A percentile compares a stretch with the other conserved stretches of the same genome.
Conservation (phyloP, 2,329 filamentous ascomycete genomes). For the Epichloe uncinata region DNA sequence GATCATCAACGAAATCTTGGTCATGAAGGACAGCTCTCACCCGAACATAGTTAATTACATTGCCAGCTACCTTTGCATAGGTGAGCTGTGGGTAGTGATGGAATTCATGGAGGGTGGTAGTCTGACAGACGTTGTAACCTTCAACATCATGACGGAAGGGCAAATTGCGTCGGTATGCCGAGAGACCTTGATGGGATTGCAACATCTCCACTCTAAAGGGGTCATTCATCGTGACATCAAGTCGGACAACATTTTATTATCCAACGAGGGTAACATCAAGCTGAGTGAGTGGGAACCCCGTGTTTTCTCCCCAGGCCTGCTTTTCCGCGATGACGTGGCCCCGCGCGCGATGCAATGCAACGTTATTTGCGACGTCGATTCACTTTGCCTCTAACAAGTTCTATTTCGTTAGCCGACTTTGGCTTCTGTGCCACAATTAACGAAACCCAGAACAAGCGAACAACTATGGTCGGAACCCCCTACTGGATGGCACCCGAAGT, state of each 20-base stretch:
- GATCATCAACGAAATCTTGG: constrained; percentile 97
- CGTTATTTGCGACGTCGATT: background rate
- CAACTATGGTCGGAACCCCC: constrained; percentile 96
- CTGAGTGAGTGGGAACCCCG: constrained; percentile 52
- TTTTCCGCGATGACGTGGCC: background rate
- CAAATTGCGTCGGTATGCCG: constrained; percentile 94
- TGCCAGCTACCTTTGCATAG: constrained; percentile 81
- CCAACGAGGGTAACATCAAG: constrained; percentile 91
- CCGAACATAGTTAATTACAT: constrained; percentile 99
- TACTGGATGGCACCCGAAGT: constrained; percentile 99
- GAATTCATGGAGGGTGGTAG: constrained; percentile 99
- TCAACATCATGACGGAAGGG: constrained; percentile 97
- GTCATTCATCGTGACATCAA: constrained; percentile 99
- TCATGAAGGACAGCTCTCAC: constrained; percentile 98
- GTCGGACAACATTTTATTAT: constrained; percentile 92
- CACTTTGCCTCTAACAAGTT: constrained; percentile 11
- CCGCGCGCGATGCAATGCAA: too few relatives aligned
- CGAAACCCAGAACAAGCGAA: constrained; percentile 90
- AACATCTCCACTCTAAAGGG: constrained; percentile 92
- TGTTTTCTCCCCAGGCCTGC: background rate
- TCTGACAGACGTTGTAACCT: constrained; percentile 94
- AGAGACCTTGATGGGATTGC: constrained; percentile 81
- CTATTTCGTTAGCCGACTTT: constrained; percentile 62
- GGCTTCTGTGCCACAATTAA: constrained; percentile 98
- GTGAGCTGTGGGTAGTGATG: constrained; percentile 98